These are phyloP conservation scores for Xylaria polymorpha DNA, from an alignment of 2,329 filamentous ascomycete species.

Conservation along the genomic window DNA sequence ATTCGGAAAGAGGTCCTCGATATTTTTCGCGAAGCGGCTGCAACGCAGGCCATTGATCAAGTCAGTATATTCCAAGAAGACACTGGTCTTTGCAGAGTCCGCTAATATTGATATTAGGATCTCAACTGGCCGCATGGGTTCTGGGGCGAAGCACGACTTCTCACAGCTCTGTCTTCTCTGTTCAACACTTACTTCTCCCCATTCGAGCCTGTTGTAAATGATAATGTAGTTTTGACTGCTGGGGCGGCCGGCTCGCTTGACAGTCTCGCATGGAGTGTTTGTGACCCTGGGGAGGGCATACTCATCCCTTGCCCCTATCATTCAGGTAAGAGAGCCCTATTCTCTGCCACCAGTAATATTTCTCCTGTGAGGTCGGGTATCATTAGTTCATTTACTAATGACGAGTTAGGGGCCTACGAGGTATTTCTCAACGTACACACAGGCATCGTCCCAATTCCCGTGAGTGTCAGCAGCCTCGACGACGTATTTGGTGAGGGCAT, in stretches of 20 bases:
- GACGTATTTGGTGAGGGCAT: not conserved
- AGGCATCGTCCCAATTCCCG: not conserved
- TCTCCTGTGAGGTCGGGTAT: not conserved
- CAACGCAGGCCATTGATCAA: not conserved
- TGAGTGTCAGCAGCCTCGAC: not conserved
- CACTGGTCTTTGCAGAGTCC: not conserved
- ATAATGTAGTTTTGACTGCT: not conserved
- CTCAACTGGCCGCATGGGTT: not conserved
- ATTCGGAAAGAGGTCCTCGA: not conserved
- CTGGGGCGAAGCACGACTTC: not conserved
- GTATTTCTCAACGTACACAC: constrained; percentile 3
- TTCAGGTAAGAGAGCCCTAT: not conserved
- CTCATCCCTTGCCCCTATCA: constrained; percentile 6
- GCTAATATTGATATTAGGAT: not conserved
- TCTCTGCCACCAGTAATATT: not conserved
- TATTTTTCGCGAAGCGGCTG: not conserved
- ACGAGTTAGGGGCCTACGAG: not conserved
- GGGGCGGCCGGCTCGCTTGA: not conserved
- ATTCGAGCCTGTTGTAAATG: not conserved
- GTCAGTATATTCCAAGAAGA: not conserved
- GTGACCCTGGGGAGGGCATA: not conserved
- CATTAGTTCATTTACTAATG: not conserved
- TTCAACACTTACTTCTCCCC: constrained; percentile 1
- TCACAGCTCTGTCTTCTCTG: not conserved
- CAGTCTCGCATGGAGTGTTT: not conserved